These are phyloP conservation scores for Fusarium chlamydosporum DNA, from an alignment of 2,329 filamentous ascomycete genomes.

Conservation along the genomic window DNA sequence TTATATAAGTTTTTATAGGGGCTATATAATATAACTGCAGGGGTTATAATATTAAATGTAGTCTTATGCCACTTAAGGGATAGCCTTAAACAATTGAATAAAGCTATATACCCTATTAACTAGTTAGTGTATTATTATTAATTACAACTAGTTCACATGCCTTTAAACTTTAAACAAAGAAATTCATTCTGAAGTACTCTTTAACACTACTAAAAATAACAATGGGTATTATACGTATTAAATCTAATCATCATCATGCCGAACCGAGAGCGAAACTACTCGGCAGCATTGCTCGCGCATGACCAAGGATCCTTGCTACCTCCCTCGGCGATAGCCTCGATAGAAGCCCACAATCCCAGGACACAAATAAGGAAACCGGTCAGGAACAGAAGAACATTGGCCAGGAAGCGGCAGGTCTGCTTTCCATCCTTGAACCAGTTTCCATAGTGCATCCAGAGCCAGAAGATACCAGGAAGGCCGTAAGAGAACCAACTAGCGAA, in stretches of 20 bases:
- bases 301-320: slow-evolving; percentile 55
- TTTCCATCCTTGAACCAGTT: slow-evolving; percentile 56
- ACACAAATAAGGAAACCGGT: slow-evolving; percentile 56
- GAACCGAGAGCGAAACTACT: background rate
- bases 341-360: slow-evolving; percentile 58
- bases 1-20: no score
- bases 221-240: slow-evolving; percentile 22
- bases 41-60: no score
- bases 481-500: slow-evolving; percentile 78
- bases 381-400: slow-evolving; percentile 54
- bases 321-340: slow-evolving; percentile 55
- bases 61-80: no score
- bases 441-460: slow-evolving; percentile 64
- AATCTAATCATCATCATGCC: background rate
- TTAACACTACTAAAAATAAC: background rate
- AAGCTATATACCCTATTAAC: no score
- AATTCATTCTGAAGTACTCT: background rate
- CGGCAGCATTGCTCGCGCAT: slow-evolving; percentile 52
- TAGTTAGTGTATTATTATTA: no score
- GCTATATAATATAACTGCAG: no score
- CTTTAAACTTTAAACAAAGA: no score
- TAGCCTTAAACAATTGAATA: no score
- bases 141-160: no score
- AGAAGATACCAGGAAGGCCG: slow-evolving; percentile 63
- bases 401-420: slow-evolving; percentile 52